These are phyloP conservation scores for Cercospora zeina DNA, from an alignment of 2,329 filamentous ascomycete genomes.

Conservation along the genomic window DNA sequence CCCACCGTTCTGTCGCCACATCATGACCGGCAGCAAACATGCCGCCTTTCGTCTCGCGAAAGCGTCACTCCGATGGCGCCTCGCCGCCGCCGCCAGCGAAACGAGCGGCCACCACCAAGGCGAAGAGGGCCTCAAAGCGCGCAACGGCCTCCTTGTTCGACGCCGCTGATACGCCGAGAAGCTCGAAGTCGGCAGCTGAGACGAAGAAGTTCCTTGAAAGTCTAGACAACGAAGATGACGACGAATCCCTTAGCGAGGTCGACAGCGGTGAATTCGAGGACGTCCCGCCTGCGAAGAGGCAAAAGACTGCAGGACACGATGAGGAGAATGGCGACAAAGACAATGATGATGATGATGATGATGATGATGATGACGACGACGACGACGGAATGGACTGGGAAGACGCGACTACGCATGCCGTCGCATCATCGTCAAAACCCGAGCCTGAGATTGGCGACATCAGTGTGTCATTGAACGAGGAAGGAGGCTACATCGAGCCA, in stretches of 20 bases:
- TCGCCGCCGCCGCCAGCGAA: slow-evolving; percentile 37
- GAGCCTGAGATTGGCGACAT: slow-evolving; percentile 39
- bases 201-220: slow-evolving; percentile 42
- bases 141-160: slow-evolving; percentile 49
- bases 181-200: slow-evolving; percentile 31
- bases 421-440: slow-evolving; percentile 33
- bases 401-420: slow-evolving; percentile 46
- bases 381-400: slow-evolving; percentile 62
- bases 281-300: slow-evolving; percentile 46
- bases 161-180: slow-evolving; percentile 44
- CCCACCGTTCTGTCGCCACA: not conserved
- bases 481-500: slow-evolving; percentile 45
- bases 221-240: slow-evolving; percentile 44
- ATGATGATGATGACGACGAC: slow-evolving; percentile 56
- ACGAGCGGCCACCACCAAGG: slow-evolving; percentile 20
- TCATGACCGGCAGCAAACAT: slow-evolving; percentile 46
- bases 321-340: slow-evolving; percentile 54
- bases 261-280: slow-evolving; percentile 55
- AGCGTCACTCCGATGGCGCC: slow-evolving; percentile 59
- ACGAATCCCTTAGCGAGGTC: slow-evolving; percentile 46
- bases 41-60: slow-evolving; percentile 68
- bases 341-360: slow-evolving; percentile 55
- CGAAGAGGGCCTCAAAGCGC: slow-evolving; percentile 28
- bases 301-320: slow-evolving; percentile 41
- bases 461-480: slow-evolving; percentile 41